Conservation (phyloP, 1,139 yeast genomes). For the Geotrichum europaeum region DNA sequence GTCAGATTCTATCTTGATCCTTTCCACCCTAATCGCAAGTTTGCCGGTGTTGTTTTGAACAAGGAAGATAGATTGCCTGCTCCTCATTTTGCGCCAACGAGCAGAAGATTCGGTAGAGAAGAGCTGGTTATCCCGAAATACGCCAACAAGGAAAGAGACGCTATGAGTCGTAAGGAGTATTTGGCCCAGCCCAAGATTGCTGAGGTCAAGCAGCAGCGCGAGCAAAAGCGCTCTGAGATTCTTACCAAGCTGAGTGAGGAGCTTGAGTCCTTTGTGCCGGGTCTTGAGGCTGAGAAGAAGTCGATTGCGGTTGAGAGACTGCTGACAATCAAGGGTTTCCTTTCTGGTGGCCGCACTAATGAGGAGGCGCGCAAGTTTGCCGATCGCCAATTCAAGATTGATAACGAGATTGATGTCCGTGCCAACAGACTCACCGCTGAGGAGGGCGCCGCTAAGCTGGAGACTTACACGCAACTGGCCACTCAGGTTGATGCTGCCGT, state of each 20-base stretch:
- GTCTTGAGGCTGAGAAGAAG: slow-evolving; percentile 36
- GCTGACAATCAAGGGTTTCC: slow-evolving; percentile 43
- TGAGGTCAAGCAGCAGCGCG: slow-evolving; percentile 38
- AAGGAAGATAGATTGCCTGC: slow-evolving; percentile 66
- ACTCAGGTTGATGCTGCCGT: slow-evolving; percentile 23
- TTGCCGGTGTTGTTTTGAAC: slow-evolving; percentile 78
- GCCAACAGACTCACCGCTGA: slow-evolving; percentile 30
- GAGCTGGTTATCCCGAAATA: slow-evolving; percentile 46
- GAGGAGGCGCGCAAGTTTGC: slow-evolving; percentile 55
- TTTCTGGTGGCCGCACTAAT: slow-evolving; percentile 40
- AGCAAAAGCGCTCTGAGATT: slow-evolving; percentile 36
- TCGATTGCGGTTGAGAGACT: slow-evolving; percentile 47
- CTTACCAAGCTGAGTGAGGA: slow-evolving; percentile 29
- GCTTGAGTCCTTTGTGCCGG: slow-evolving; percentile 25
- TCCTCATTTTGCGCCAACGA: slow-evolving; percentile 81
- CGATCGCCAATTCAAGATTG: slow-evolving; percentile 47
- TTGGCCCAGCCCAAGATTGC: slow-evolving; percentile 49
- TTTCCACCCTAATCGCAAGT: slow-evolving; percentile 90
- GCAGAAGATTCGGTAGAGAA: slow-evolving; percentile 75
- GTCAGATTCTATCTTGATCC: slow-evolving; percentile 91
- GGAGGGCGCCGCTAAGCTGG: slow-evolving; percentile 29
- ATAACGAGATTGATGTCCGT: slow-evolving; percentile 44
- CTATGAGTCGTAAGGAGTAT: slow-evolving; percentile 57
- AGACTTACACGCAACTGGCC: slow-evolving; percentile 34
- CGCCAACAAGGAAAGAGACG: slow-evolving; percentile 52